Conservation (phyloP, 108 stramenopile species). For the Cylindrotheca fusiformis region DNA sequence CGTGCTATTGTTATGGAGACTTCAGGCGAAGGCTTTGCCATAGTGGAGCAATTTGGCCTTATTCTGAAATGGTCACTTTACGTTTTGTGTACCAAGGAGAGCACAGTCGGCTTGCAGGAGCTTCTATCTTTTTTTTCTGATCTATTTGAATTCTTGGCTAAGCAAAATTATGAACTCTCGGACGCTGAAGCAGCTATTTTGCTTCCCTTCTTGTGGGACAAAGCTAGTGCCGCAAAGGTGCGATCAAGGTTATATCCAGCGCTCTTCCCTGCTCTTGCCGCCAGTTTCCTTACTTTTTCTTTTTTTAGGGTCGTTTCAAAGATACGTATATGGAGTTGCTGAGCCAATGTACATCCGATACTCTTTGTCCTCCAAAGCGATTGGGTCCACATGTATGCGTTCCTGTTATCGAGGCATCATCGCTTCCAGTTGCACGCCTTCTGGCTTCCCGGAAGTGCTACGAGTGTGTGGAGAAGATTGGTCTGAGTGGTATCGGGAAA, state of each 20-base stretch:
- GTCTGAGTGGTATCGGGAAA: constrained; percentile 74
- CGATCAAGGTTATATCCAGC: background rate
- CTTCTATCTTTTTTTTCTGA: constrained; percentile 53
- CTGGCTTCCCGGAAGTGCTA: constrained; percentile 57
- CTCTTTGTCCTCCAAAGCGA: constrained; percentile 41
- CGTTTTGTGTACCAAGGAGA: constrained; percentile 69
- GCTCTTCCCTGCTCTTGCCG: background rate
- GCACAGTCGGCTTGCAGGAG: constrained; percentile 64
- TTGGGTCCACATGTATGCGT: constrained; percentile 74
- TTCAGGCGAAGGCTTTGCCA: constrained; percentile 31
- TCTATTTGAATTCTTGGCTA: constrained; percentile 37
- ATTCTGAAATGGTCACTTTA: constrained; percentile 74
- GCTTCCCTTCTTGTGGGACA: constrained; percentile 77
- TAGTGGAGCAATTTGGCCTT: constrained; percentile 66
- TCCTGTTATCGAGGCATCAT: constrained; percentile 60
- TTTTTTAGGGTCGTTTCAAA: constrained; percentile 41
- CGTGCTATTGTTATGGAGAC: constrained; percentile 54
- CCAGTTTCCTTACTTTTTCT: constrained; percentile 2
- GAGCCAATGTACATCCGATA: constrained; percentile 34
- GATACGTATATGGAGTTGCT: constrained; percentile 59
- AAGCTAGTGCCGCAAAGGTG: constrained; percentile 69
- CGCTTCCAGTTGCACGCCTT: constrained; percentile 56
- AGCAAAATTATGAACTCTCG: constrained; percentile 44
- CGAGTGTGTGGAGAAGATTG: constrained; percentile 54
- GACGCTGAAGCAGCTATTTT: constrained; percentile 62